Base-by-base conservation (phyloP, 1,284 basidiomycete genomes). In the Bjerkandera adusta region DNA sequence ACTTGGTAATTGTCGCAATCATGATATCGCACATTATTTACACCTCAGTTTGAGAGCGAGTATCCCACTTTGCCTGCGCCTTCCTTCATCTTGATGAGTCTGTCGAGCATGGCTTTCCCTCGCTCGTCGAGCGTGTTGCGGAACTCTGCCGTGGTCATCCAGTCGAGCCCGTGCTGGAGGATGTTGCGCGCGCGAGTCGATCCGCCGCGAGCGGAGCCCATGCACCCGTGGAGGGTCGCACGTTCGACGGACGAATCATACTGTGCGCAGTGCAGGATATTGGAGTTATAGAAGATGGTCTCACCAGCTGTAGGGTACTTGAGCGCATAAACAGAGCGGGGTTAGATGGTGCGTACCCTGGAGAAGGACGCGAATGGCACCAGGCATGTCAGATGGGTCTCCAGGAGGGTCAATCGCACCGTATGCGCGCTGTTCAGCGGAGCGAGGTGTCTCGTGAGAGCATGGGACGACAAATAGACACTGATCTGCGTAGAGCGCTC, bases 271-370 rank as follows among this genome's bases (percentile, higher is more conserved):
- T 91, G 87, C 24, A 92, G 68, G 52, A 92, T 87, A 58, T 92
- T 88, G 58, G 79, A 83, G 60, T 89, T 89, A 64, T 92, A 92
- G 64, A 91, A 91, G 11, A 86, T 85, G 0, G 84, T 85, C 53
- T 92, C 84, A 0, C 89, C 89, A 1, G 73, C 73, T 77, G 51
- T 33, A 5, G 4, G 18, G n/a, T 15, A 20, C 24, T 11, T n/a
- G 2, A 32, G 12, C 7, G 13, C 32, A 18, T 12, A 35, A 16
- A 32, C 10, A 25, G 21, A 45, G n/a, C n/a, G n/a, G n/a, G n/a
- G n/a, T n/a, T n/a, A n/a, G n/a, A n/a, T n/a, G n/a, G n/a, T n/a
- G 65, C 79, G 48, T 58, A 81, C 85, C 75, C 59, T 83, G 72
- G 3, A 92, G 69, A 0, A 66, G 65, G 21, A 91, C 75, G 20